These are phyloP conservation scores for Copromyces sp. DNA, from an alignment of 495 filamentous ascomycete genomes.

Conservation along the genomic window DNA sequence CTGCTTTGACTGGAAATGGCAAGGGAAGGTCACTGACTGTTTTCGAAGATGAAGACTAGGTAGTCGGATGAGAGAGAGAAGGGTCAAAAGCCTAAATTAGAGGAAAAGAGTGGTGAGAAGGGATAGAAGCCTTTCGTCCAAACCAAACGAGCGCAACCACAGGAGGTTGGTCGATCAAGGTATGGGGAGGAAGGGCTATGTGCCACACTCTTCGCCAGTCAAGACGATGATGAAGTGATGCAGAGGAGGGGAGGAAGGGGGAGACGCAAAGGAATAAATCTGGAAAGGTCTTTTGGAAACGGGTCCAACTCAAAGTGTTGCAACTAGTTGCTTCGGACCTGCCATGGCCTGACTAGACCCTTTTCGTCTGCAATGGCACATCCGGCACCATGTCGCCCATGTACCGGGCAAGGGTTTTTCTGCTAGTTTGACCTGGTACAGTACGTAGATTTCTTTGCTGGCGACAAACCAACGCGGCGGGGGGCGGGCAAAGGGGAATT, in stretches of 20 bases:
- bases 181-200: background rate
- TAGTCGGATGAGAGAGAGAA: background rate
- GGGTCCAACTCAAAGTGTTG: background rate
- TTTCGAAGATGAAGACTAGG: background rate
- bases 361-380: background rate
- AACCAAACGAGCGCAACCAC: background rate
- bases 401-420: background rate
- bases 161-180: background rate
- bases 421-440: background rate
- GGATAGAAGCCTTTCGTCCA: slow-evolving; percentile 2
- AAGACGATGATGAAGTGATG: background rate
- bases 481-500: background rate
- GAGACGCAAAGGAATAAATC: background rate
- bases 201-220: background rate
- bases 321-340: background rate
- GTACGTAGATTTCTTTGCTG: background rate
- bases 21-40: background rate
- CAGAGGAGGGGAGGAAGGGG: background rate
- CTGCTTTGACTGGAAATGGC: background rate
- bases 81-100: background rate
- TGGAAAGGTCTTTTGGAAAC: background rate
- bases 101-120: background rate
- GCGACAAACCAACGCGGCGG: background rate
- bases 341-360: background rate
- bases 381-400: background rate